Evolutionary conservation across 1,284 basidiomycete genomes (phyloP), one percentile per base, ranked within the genome.

Genomic region (Coniferiporia weirii): DNA sequence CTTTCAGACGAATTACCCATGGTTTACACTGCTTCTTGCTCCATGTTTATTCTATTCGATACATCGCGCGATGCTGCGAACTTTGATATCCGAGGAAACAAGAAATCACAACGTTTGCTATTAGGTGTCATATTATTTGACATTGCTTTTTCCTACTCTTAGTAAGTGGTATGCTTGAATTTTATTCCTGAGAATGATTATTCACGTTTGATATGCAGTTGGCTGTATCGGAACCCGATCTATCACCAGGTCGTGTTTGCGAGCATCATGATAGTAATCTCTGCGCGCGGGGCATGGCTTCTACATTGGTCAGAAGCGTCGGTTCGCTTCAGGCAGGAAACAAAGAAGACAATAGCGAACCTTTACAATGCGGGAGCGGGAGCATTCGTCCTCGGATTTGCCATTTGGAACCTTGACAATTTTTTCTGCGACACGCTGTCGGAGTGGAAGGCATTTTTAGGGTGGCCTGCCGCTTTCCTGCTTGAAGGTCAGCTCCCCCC

Each of bases 1-100:
- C 79, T 87, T 45, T 83, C 83, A 4, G 85, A 88, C 64, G 85
- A 88, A 66, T 72, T 88, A 2, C 85, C 85, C 1, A 87, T 88
- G 85, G 79, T 87, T 54, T 84, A 82, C 64, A 79, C 82, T 58
- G 78, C 76, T 3, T 79, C 78, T 46, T 79, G 81, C 70, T 75
- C 76, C 62, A 66, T 79, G 22, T 84, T 78, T 67, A 68, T 83
- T 44, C 68, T 85, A 22, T 81, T 81, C 68, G 85, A 88, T 64
- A 77, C 76, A n/a, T 9, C 17, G 22, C 27, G 6, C 7, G 49
- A 48, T 17, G 64, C 71, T 54, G 77, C 75, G 4, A 83, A 83
- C 1, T 85, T 79, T 63, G 70, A 66, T 48, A 63, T 77, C n/a
- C 61, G 65, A 40, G 72, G 61, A 61, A 68, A 63, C 49, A 66